These are phyloP conservation scores for Rossbeevera mucosa DNA, from an alignment of 768 basidiomycete genomes.

Conservation along the genomic window DNA sequence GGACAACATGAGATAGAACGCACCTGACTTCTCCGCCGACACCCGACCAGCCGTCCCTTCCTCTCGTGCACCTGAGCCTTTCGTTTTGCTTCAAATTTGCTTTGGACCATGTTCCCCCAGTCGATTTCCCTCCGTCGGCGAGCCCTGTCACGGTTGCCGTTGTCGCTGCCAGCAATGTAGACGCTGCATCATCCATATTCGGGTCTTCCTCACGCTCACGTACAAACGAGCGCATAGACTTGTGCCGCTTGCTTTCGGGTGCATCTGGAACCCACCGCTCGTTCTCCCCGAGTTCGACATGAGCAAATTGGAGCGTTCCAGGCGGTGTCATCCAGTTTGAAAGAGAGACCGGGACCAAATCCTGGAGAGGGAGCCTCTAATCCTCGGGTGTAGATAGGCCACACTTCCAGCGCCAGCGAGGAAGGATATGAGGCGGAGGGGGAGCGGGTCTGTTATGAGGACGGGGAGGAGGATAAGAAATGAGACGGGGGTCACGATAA, in stretches of 20 bases:
- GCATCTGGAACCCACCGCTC: background rate
- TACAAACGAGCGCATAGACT: background rate
- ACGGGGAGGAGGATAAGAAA: conserved; percentile 42
- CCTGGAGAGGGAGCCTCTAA: conserved; percentile 9
- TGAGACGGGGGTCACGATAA: conserved; percentile 34
- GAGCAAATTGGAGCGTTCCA: background rate
- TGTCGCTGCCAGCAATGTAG: background rate
- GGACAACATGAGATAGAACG: conserved; percentile 10
- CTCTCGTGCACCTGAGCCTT: conserved; percentile 8
- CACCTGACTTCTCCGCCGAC: conserved; percentile 9
- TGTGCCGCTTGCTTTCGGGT: background rate
- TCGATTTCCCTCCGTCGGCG: background rate
- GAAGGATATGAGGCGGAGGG: conserved; percentile 45
- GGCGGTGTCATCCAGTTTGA: background rate
- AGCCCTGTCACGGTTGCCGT: background rate
- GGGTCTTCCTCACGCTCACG: background rate
- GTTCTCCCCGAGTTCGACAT: background rate
- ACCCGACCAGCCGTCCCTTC: conserved; percentile 11
- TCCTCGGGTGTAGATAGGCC: conserved; percentile 10
- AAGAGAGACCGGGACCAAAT: conserved; percentile 12
- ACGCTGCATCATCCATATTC: background rate
- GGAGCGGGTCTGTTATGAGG: conserved; percentile 38
- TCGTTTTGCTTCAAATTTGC: conserved; percentile 7
- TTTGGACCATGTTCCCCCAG: conserved; percentile 12
- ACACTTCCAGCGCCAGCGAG: conserved; percentile 16